A percentile compares a stretch with the other conserved stretches of the same genome.
phyloP scores from a whole-genome alignment of 805 yeast species.

The Spencermartinsiella europaea region DNA sequence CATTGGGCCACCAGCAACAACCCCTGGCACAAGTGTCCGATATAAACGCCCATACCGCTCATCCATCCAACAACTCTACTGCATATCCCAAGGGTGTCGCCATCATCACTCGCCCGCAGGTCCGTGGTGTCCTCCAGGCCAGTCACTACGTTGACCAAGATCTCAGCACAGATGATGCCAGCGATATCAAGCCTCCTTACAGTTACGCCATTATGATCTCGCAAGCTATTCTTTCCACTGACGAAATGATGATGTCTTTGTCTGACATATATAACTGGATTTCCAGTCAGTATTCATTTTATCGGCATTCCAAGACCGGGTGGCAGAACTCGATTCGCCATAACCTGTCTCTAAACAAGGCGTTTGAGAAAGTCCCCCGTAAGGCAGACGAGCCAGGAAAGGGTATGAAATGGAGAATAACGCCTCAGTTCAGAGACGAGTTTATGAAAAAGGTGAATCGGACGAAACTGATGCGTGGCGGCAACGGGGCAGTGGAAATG shows the following conservation, averaged over 20 bases:
- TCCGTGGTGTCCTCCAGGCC: slow-evolving; percentile 29
- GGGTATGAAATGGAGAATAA: slow-evolving; percentile 98
- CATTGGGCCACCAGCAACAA: slow-evolving; percentile 4
- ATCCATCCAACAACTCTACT: not conserved
- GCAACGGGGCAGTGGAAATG: slow-evolving; percentile 1
- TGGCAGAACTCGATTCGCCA: slow-evolving; percentile 99
- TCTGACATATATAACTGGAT: slow-evolving; percentile 94
- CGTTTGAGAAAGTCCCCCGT: slow-evolving; percentile 96
- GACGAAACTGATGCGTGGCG: slow-evolving; percentile 38
- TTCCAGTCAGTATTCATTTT: slow-evolving; percentile 79
- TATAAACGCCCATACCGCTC: not conserved
- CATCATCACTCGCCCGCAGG: slow-evolving; percentile 38
- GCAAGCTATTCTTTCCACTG: slow-evolving; percentile 85
- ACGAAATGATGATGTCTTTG: slow-evolving; percentile 81
- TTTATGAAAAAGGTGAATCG: slow-evolving; percentile 73
- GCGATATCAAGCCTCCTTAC: slow-evolving; percentile 93
- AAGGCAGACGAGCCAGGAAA: slow-evolving; percentile 96
- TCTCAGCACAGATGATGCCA: slow-evolving; percentile 82
- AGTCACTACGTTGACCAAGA: slow-evolving; percentile 33
- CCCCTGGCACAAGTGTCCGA: slow-evolving; percentile 1
- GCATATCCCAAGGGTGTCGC: slow-evolving; percentile 40
- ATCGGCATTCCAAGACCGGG: slow-evolving; percentile 86
- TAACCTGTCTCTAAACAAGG: slow-evolving; percentile 88
- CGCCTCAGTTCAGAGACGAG: slow-evolving; percentile 77
- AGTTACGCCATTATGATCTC: slow-evolving; percentile 98